phyloP scores from a whole-genome alignment of 2,329 filamentous ascomycete species.

The Diaporthe aspalathi region DNA sequence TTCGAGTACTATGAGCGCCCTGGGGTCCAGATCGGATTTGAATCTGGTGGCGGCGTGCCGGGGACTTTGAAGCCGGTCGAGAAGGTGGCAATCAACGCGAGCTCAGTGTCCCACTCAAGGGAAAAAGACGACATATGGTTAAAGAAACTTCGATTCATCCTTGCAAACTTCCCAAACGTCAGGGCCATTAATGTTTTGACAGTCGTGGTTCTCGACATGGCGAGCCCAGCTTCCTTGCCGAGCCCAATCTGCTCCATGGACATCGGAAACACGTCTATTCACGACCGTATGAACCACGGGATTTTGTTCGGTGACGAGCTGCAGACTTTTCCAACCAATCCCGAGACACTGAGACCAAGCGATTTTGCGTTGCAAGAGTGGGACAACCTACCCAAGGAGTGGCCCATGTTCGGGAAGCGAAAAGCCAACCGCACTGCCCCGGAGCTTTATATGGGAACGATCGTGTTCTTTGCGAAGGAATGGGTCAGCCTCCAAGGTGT shows the following conservation, averaged over 20 bases:
- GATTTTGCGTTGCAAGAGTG: conserved; percentile 33
- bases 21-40: conserved; percentile 9
- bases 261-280: conserved; percentile 1
- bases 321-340: neutral
- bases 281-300: conserved; percentile 29
- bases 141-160: conserved; percentile 34
- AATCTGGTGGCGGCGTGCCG: neutral
- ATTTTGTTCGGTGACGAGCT: conserved; percentile 20
- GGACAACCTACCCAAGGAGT: conserved; percentile 20
- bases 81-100: conserved; percentile 33
- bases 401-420: conserved; percentile 25
- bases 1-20: conserved; percentile 33
- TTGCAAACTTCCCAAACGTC: conserved; percentile 17
- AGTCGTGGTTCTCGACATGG: conserved; percentile 10
- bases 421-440: neutral
- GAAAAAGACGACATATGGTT: conserved; percentile 32
- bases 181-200: conserved; percentile 21
- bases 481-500: conserved; percentile 22
- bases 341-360: conserved; percentile 9
- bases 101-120: conserved; percentile 7
- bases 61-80: neutral
- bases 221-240: neutral
- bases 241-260: conserved; percentile 15
- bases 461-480: conserved; percentile 31
- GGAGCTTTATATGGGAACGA: conserved; percentile 4